These are phyloP conservation scores for Adansonia rubrostipa DNA, from an alignment of 441 rosid genomes.

Conservation along the genomic window DNA sequence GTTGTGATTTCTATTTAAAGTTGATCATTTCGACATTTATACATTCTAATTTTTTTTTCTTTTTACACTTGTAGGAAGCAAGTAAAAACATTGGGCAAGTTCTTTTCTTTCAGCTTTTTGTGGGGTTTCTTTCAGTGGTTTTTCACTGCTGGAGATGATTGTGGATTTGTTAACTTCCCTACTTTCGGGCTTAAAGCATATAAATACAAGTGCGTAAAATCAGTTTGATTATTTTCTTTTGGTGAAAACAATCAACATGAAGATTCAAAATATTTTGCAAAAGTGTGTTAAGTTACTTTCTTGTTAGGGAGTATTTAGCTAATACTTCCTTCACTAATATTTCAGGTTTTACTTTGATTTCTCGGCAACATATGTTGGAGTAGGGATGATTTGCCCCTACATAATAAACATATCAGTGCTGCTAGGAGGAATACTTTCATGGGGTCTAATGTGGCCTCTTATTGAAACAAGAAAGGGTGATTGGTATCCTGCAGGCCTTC, in stretches of 20 bases:
- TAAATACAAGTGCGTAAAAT: conserved; percentile 52
- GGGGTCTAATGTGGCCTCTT: conserved; percentile 98
- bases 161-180: conserved; percentile 85
- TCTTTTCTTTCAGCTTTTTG: conserved; percentile 81
- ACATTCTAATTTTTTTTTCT: conserved; percentile 24
- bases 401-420: conserved; percentile 75
- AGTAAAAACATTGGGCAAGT: conserved; percentile 71
- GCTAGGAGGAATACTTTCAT: conserved; percentile 82
- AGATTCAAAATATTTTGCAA: background rate
- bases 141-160: conserved; percentile 68
- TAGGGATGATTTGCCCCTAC: conserved; percentile 97
- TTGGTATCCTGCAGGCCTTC: conserved; percentile 60
- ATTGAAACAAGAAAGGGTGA: conserved; percentile 75
- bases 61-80: conserved; percentile 62
- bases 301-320: background rate
- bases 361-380: conserved; percentile 90
- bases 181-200: conserved; percentile 79
- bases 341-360: conserved; percentile 89
- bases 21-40: background rate
- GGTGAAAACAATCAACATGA: background rate
- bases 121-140: conserved; percentile 98
- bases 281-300: background rate
- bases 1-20: background rate
- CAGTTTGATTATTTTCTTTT: background rate
- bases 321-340: conserved; percentile 23